These are phyloP conservation scores for Phytophthora pini DNA, from an alignment of 352 stramenopile species.

Conservation along the genomic window DNA sequence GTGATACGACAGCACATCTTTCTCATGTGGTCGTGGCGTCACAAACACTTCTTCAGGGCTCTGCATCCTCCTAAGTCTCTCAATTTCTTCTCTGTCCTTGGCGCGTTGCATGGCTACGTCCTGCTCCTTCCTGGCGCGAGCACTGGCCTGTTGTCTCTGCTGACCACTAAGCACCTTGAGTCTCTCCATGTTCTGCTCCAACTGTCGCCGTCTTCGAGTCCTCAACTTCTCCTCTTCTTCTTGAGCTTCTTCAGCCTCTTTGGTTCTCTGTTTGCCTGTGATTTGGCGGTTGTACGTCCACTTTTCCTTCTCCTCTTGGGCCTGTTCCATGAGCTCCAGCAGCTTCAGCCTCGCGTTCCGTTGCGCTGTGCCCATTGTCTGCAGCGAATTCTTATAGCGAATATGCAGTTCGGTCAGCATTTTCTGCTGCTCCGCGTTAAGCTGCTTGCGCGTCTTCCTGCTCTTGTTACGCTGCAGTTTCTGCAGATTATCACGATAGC, in stretches of 20 bases:
- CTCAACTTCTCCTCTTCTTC: slow-evolving; percentile 34
- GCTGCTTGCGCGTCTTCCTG: slow-evolving; percentile 29
- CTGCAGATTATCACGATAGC: slow-evolving; percentile 73
- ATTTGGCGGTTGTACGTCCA: slow-evolving; percentile 52
- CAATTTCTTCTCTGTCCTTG: slow-evolving; percentile 36
- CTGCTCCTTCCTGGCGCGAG: slow-evolving; percentile 42
- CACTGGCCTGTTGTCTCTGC: slow-evolving; percentile 54
- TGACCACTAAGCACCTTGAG: slow-evolving; percentile 45
- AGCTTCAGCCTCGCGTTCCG: slow-evolving; percentile 65
- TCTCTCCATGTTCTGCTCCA: slow-evolving; percentile 56
- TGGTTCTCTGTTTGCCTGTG: slow-evolving; percentile 38
- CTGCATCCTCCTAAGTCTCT: slow-evolving; percentile 31
- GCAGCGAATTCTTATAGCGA: slow-evolving; percentile 65
- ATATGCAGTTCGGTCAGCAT: slow-evolving; percentile 54
- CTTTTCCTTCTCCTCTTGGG: slow-evolving; percentile 60
- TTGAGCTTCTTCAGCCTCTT: slow-evolving; percentile 39
- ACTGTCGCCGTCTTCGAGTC: slow-evolving; percentile 36
- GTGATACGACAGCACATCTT: slow-evolving; percentile 60
- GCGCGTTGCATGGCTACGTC: slow-evolving; percentile 37
- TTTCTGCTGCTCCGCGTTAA: slow-evolving; percentile 41
- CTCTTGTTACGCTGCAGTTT: slow-evolving; percentile 52
- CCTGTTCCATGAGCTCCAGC: slow-evolving; percentile 56
- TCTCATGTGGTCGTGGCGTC: slow-evolving; percentile 36
- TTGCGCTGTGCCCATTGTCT: slow-evolving; percentile 68
- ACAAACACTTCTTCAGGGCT: slow-evolving; percentile 52